These are phyloP conservation scores for Colletotrichum costaricense DNA, from an alignment of 2,329 filamentous ascomycete species.

Conservation along the genomic window DNA sequence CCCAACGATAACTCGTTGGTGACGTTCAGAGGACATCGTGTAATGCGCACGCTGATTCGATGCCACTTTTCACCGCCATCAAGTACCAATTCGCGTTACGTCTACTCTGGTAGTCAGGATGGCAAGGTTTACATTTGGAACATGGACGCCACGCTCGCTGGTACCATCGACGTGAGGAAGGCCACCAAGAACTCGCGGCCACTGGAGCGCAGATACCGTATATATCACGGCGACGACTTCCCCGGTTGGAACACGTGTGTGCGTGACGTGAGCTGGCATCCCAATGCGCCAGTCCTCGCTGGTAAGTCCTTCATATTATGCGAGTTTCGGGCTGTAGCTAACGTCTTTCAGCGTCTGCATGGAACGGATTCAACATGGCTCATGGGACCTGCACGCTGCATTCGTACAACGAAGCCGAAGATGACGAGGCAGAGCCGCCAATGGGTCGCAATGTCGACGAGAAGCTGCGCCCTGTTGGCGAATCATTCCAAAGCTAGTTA, in stretches of 20 bases:
- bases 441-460: conserved; percentile 72
- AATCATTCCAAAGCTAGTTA: conserved; percentile 4
- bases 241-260: conserved; percentile 81
- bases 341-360: conserved; percentile 73
- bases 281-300: conserved; percentile 81
- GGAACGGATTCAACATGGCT: conserved; percentile 81
- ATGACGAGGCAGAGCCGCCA: conserved; percentile 71
- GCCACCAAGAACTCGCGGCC: conserved; percentile 75
- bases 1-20: conserved; percentile 91
- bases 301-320: conserved; percentile 54
- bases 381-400: conserved; percentile 83
- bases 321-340: background rate
- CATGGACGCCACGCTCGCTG: conserved; percentile 86
- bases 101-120: conserved; percentile 91
- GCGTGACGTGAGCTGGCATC: conserved; percentile 92
- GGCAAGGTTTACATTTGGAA: conserved; percentile 95
- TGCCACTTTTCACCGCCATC: conserved; percentile 93
- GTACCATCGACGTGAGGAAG: conserved; percentile 79
- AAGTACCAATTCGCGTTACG: conserved; percentile 89
- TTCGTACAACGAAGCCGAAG: conserved; percentile 76
- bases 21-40: conserved; percentile 90
- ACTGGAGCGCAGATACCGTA: conserved; percentile 62
- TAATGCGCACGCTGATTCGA: conserved; percentile 89
- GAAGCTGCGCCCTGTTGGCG: conserved; percentile 57
- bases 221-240: conserved; percentile 67